phyloP scores from a whole-genome alignment of 164 flowering plant species.

The Stephania yunnanensis region DNA sequence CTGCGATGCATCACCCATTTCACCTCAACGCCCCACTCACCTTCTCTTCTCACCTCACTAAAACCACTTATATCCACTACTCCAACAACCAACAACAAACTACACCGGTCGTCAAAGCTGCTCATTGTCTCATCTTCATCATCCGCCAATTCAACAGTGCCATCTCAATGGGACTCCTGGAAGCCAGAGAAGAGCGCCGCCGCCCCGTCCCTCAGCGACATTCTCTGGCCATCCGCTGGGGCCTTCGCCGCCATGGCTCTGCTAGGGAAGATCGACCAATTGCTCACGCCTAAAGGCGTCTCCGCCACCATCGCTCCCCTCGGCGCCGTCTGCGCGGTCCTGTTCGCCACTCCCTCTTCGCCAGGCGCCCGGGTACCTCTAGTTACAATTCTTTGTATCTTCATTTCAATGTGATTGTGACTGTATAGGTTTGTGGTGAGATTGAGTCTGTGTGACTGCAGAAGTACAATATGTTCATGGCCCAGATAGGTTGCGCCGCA shows the following conservation, averaged over 20 bases:
- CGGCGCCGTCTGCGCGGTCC: constrained; percentile 88
- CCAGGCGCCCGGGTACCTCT: constrained; percentile 71
- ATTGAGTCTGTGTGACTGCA: constrained; percentile 24
- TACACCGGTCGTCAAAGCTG: no score
- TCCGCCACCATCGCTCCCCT: constrained; percentile 80
- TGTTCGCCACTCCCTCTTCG: constrained; percentile 69
- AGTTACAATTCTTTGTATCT: no score
- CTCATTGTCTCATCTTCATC: no score
- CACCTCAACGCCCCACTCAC: no score
- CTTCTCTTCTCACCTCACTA: background rate
- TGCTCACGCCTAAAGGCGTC: constrained; percentile 66
- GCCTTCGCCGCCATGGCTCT: constrained; percentile 95
- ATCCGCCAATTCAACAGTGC: constrained; percentile 11
- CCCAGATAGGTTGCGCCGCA: constrained; percentile 93
- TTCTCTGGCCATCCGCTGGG: constrained; percentile 88
- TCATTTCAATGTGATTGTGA: no score
- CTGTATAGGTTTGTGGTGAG: background rate
- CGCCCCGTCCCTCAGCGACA: constrained; percentile 63
- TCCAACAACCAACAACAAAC: background rate
- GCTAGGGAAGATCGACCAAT: constrained; percentile 71
- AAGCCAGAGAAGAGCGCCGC: constrained; percentile 47
- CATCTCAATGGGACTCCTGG: constrained; percentile 51
- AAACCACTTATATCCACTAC: background rate
- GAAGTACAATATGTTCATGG: constrained; percentile 91
- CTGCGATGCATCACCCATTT: background rate